These are phyloP conservation scores for Erodium moschatum DNA, from an alignment of 441 rosid genomes.

Conservation along the genomic window DNA sequence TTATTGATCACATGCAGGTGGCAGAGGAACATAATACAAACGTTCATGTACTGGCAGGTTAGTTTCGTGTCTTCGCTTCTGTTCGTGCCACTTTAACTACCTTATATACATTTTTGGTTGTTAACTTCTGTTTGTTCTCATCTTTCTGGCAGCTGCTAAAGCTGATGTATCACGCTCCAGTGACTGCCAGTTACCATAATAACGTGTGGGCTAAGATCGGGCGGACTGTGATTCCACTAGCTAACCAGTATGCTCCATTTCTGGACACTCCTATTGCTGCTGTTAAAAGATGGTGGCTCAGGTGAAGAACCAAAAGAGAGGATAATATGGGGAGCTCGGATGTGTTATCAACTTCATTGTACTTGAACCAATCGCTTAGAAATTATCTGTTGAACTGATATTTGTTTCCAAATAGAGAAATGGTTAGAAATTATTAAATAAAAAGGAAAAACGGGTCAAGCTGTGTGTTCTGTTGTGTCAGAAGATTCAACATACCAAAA, in stretches of 20 bases:
- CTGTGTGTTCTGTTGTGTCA: too few relatives aligned
- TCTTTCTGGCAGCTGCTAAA: constrained; percentile 58
- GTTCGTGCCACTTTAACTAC: too few relatives aligned
- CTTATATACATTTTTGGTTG: neutral
- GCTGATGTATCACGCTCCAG: constrained; percentile 95
- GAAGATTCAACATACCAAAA: too few relatives aligned
- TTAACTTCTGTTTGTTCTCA: neutral
- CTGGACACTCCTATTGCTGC: constrained; percentile 54
- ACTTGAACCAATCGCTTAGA: neutral
- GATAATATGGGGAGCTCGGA: neutral
- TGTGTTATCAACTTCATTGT: neutral
- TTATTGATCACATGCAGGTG: constrained; percentile 42
- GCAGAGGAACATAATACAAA: constrained; percentile 91
- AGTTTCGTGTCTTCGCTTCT: neutral
- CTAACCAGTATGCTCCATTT: constrained; percentile 67
- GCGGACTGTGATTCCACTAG: constrained; percentile 47
- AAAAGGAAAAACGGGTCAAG: too few relatives aligned
- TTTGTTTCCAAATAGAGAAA: too few relatives aligned
- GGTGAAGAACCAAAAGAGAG: constrained; percentile 27
- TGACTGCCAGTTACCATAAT: constrained; percentile 73
- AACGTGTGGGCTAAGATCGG: constrained; percentile 83
- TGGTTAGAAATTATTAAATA: too few relatives aligned
- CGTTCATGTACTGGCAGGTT: constrained; percentile 99
- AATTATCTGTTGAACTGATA: neutral
- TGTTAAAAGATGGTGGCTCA: constrained; percentile 85